Evolutionary conservation across 1,139 yeast species (phyloP), one percentile per base, ranked within the genome.

Genomic region (Petasospora fabianii): DNA sequence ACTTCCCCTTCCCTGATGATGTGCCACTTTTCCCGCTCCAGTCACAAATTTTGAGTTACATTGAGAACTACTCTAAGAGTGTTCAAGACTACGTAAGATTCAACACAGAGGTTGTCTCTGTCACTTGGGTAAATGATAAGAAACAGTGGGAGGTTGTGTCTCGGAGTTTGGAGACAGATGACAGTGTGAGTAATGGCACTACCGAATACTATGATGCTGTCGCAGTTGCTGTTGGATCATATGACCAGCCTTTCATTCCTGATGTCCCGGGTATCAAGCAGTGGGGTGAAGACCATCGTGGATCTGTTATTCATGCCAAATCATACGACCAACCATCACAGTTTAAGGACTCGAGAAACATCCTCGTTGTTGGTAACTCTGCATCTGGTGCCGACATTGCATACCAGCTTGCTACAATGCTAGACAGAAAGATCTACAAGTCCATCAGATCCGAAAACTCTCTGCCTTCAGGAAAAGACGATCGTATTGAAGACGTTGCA

Each of bases 161-260:
- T 14, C 42, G 47, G 39, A 27, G 35, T 9, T 34, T 46, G n/a
- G 46, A 49, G 3, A 65, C 44, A 6, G 21, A 58, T 51, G n/a
- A n/a, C n/a, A n/a, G n/a, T n/a, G n/a, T n/a, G n/a, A n/a, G n/a
- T n/a, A 41, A 43, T 39, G 35, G 63, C 51, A 44, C 55, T 43
- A 36, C 48, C 54, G 42, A 51, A 6, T 28, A 28, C 15, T 76
- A 66, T 48, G 81, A 76, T 51, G 71, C 72, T 10, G 68, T 75
- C 8, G 70, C 77, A 8, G 58, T 75, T 13, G 74, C 80, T 2
- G 69, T 69, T 32, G 83, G 84, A 12, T 80, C 76, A 46, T 77
- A 73, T 51, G 69, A 71, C 18, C 68, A 68, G 11, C 81, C 82
- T 2, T 63, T 55, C 42, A 61, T 73, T 27, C 83, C 83, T 3